Percentiles rank a stretch among this genome's conserved stretches.
These are phyloP conservation scores for Cladobotryum protrusum DNA, from an alignment of 2,329 filamentous ascomycete species.

Conservation along the genomic window DNA sequence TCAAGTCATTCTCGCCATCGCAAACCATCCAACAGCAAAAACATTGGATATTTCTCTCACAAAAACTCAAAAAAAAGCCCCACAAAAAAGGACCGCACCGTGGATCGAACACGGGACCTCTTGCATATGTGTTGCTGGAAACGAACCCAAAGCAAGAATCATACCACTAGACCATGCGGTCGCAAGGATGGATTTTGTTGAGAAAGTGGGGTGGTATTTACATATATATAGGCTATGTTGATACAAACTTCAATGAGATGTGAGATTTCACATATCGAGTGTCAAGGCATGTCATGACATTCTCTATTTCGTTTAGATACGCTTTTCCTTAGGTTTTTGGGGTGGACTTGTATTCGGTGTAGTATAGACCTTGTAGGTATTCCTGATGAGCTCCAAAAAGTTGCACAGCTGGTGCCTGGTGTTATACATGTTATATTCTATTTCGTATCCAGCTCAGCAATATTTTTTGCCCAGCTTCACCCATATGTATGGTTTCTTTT, in stretches of 20 bases:
- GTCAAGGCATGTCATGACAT: too few species aligned
- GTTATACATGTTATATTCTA: background rate
- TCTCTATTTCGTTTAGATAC: too few species aligned
- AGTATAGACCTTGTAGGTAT: background rate
- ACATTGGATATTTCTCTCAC: too few species aligned
- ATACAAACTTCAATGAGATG: too few species aligned
- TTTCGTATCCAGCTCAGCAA: slow-evolving; percentile 26
- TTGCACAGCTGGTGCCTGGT: background rate
- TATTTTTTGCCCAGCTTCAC: slow-evolving; percentile 19
- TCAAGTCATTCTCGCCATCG: too few species aligned
- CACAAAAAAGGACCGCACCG: slow-evolving; percentile 11
- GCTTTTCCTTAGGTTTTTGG: too few species aligned
- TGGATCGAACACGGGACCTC: slow-evolving; percentile 14
- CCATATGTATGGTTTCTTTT: slow-evolving; percentile 20
- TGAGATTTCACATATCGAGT: too few species aligned
- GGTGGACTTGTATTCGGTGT: too few species aligned
- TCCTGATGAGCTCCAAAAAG: background rate
- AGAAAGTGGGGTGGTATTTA: too few species aligned
- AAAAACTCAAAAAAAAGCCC: slow-evolving; percentile 16
- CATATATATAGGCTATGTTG: too few species aligned
- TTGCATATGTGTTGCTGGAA: slow-evolving; percentile 5
- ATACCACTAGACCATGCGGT: slow-evolving; percentile 15
- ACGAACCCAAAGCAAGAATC: slow-evolving; percentile 13
- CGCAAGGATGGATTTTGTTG: background rate
- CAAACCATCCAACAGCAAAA: too few species aligned